Evolutionary conservation across 805 yeast species (phyloP), one percentile per base, ranked within the genome.

Genomic region (Kodamaea kaohsiungensis): DNA sequence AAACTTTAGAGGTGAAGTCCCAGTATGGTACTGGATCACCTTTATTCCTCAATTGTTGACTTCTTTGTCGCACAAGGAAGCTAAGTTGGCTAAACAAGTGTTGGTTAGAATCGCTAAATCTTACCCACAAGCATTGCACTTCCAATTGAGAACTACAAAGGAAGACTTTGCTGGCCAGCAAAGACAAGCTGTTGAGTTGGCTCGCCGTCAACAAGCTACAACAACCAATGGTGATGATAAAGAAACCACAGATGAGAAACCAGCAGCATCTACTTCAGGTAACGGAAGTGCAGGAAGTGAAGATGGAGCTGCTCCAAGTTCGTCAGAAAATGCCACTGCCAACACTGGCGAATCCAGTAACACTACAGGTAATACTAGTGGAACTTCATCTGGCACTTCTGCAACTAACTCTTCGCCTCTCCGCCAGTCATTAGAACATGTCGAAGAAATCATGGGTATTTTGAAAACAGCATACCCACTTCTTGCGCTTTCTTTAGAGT

Each of bases 1-100:
- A 53, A 85, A 88, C 49, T 95, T 90, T 68, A 83, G 92, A 58
- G 98, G 98, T 17, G 99, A 96, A 59, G 91, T 91, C 43, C 99
- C 99, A 3, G 97, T 93, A 1, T 95, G 99, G 99, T 93, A 93
- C 69, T 95, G 98, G 98, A 91, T 95, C 46, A 91, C 98, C 0
- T 95, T 88, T 64, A 91, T 95, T 60, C 99, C 99, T 2, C 99
- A 96, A 70, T 77, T 95, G 56, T 76, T 95, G 61, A 87, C 97
- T 0, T 87, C 97, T 0, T 76, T 95, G 56, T 89, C 98, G 1
- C 96, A 91, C 61, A 88, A 85, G 61, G 98, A 95, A 67, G 98
- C 98, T 0, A 81, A 84, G 53, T 78, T 91, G 68, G 97, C 93
- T 1, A 86, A 97, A 56, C 91, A 86, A 62, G 88, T 95, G 45